Base-by-base conservation (phyloP, 2,329 filamentous ascomycete genomes). In the Bisporella sp. region DNA sequence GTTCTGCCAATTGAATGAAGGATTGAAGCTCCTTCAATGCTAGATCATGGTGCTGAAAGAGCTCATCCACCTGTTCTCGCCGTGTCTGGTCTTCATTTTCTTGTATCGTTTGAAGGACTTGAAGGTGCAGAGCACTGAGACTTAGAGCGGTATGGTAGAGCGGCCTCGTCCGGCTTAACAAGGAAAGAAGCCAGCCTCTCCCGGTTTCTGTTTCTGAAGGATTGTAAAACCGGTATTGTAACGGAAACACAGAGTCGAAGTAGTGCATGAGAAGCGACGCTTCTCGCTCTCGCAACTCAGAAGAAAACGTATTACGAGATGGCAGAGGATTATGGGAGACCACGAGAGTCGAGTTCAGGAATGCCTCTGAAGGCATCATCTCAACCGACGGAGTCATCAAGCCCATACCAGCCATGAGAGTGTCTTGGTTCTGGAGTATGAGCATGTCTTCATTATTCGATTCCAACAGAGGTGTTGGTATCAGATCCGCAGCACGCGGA, bases 191-290 rank as follows among this genome's bases (percentile, higher is more conserved):
- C 81, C 81, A 84, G n/a, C 77, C 74, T 37, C 77, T 73, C 6
- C 80, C 80, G n/a, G 77, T 75, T 46, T 75, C 69, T 2, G 77
- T 68, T 12, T 80, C 60, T 1, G 70, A 69, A 1, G 80, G 80
- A 1, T 71, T 73, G 62, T 84, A 84, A 60, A 82, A 80, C 4
- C 80, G 80, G 57, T 80, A 83, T 1, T 83, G 66, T 55, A 81
- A 78, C 1, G 80, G 79, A 53, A 84, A 77, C 13, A 82, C 71
- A 54, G 78, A 75, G 62, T 84, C 81, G 40, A 83, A 69, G 59
- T 82, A 84, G 50, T 78, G 71, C 73, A 80, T 79, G 51, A 77
- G 66, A 37, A 74, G 70, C 56, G 11, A 11, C 4, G 45, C 8
- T 59, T 52, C 28, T 50, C 48, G 8, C 21, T 43, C 41, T 28